Evolutionary conservation across 257 asterid species (phyloP).

Genomic region (Perilla frutescens): DNA sequence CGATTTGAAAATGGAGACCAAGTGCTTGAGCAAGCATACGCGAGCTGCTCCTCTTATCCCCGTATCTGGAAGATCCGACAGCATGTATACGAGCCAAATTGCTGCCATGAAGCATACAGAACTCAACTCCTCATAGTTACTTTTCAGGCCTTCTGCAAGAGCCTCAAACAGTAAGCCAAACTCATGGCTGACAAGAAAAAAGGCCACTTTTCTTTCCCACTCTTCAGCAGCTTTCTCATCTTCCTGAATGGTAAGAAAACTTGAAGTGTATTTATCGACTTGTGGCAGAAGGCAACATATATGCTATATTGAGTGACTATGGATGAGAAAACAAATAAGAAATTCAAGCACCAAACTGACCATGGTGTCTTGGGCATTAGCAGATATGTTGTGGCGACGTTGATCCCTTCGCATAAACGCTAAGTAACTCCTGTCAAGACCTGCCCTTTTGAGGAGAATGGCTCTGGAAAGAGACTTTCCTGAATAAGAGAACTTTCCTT

Average conservation of each 20-base stretch:
- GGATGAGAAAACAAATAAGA: not conserved
- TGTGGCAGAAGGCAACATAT: too few species aligned
- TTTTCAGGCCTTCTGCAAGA: conserved; percentile 70
- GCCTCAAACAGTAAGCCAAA: conserved; percentile 82
- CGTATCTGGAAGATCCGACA: conserved; percentile 75
- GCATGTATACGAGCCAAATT: conserved; percentile 82
- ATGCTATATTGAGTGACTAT: too few species aligned
- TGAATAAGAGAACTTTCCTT: conserved; percentile 82
- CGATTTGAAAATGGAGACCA: conserved; percentile 69
- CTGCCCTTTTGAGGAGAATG: conserved; percentile 71
- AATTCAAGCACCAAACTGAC: conserved; percentile 35
- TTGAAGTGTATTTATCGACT: not conserved
- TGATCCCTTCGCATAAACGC: conserved; percentile 59
- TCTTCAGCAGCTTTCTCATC: conserved; percentile 66
- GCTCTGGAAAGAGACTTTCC: conserved; percentile 74
- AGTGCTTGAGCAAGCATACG: conserved; percentile 66
- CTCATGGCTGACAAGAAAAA: conserved; percentile 77
- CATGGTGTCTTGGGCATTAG: conserved; percentile 52
- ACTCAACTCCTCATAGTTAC: conserved; percentile 55
- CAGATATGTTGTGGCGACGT: conserved; percentile 42
- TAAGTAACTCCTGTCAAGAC: conserved; percentile 52
- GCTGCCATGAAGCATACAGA: conserved; percentile 76
- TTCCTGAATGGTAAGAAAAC: conserved; percentile 43
- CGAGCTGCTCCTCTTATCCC: conserved; percentile 87
- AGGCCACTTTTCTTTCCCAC: conserved; percentile 82